phyloP scores from a whole-genome alignment of 768 basidiomycete species.

The Lactifluus hygrophoroides region DNA sequence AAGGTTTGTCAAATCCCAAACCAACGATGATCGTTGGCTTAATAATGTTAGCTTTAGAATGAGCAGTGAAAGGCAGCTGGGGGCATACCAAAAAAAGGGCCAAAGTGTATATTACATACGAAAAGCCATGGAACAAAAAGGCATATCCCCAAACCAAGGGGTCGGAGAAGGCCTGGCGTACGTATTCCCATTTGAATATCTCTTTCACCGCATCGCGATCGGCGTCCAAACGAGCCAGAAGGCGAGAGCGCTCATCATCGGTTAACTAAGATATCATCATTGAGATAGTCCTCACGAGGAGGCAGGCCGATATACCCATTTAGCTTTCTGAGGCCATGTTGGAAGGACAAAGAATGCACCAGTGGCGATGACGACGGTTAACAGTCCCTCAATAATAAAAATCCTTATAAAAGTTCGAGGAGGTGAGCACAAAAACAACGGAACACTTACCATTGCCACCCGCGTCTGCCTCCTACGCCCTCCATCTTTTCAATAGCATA shows the following conservation, averaged over 20 bases:
- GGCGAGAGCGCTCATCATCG: constrained; percentile 41
- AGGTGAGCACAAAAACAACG: background rate
- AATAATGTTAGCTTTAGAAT: background rate
- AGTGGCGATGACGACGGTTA: constrained; percentile 42
- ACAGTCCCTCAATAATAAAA: constrained; percentile 44
- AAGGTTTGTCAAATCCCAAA: constrained; percentile 48
- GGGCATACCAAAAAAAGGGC: constrained; percentile 46
- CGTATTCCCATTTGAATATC: constrained; percentile 49
- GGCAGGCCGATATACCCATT: constrained; percentile 36
- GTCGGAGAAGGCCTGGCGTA: constrained; percentile 48
- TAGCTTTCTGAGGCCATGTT: constrained; percentile 49
- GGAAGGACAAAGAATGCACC: constrained; percentile 47
- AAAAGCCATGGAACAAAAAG: constrained; percentile 51
- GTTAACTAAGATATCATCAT: constrained; percentile 34
- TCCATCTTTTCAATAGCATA: constrained; percentile 53
- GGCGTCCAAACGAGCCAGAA: constrained; percentile 39
- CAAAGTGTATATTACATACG: constrained; percentile 49
- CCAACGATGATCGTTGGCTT: constrained; percentile 52
- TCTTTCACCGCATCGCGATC: constrained; percentile 52
- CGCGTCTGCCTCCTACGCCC: constrained; percentile 47
- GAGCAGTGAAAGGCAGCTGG: too few relatives aligned
- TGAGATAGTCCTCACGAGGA: background rate
- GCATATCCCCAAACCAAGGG: constrained; percentile 55
- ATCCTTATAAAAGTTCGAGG: constrained; percentile 32
- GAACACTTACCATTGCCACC: constrained; percentile 47